Base-by-base conservation (phyloP, 1,139 yeast genomes). In the Torulaspora pretoriensis region DNA sequence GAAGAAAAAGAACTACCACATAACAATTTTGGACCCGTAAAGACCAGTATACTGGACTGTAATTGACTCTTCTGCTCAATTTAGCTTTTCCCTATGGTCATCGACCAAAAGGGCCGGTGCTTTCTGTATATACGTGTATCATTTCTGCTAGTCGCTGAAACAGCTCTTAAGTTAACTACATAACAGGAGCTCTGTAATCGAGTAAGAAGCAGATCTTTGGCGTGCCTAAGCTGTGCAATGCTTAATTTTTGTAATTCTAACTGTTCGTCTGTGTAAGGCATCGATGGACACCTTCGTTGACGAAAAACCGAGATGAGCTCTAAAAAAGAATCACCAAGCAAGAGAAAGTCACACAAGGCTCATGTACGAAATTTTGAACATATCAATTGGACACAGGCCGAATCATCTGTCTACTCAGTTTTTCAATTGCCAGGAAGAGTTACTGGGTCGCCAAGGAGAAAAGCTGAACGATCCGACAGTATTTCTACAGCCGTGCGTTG, bases 321-420 rank as follows among this genome's bases (percentile, higher is more conserved):
- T 29, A 6, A 8, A 26, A 6, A 9, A 29, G 8, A 14, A 13
- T 19, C 24, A 32, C 22, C 25, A 24, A n/a, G 22, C 10, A 13
- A 14, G n/a, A 3, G 10, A 16, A 8, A 16, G 9, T 7, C n/a
- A 14, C 16, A 5, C 7, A 9, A 27, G 13, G 14, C 26, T 7
- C 26, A 84, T 85, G 94, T 80, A 74, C 48, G 96, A 90, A 59
- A 70, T 86, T 1, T 67, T 90, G 12, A 83, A 78, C 16, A 50
- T 89, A 1, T 80, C 95, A 3, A 70, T 80, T 7, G 87, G 96
- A 0, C 88, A 83, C 10, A 62, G 71, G 30, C 75, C 96, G 0
- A 87, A 86, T 56, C 92, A 85, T 61, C 64, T 86, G 9, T 65
- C 76, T 3, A 77, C 96, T 0, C 96, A 87, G 56, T 81, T 87